Evolutionary conservation across 2,329 filamentous ascomycete species (phyloP).

Genomic region (Myotisia sp.): DNA sequence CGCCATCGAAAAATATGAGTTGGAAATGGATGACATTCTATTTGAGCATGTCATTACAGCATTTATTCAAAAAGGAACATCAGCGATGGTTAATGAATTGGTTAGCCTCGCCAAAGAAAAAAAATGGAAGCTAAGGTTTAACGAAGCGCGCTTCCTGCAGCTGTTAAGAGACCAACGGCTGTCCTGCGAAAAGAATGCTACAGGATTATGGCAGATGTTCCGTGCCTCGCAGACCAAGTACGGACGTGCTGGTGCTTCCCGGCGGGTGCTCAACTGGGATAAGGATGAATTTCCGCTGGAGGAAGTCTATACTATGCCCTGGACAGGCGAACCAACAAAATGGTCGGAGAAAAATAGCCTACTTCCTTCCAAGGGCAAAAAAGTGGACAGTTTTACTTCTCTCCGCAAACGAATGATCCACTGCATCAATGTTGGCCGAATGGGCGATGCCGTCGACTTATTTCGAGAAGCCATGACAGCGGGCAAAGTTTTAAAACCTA

Average conservation of each 20-base stretch:
- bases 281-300: conserved; percentile 18
- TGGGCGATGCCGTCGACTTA: conserved; percentile 19
- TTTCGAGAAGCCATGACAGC: conserved; percentile 20
- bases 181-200: conserved; percentile 22
- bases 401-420: conserved; percentile 26
- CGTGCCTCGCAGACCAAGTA: conserved; percentile 24
- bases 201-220: conserved; percentile 29
- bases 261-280: conserved; percentile 25
- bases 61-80: conserved; percentile 26
- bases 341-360: conserved; percentile 23
- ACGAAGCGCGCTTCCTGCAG: conserved; percentile 19
- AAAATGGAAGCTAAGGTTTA: conserved; percentile 22
- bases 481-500: conserved; percentile 19
- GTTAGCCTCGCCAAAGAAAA: conserved; percentile 18
- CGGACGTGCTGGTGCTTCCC: conserved; percentile 20
- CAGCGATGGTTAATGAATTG: conserved; percentile 21
- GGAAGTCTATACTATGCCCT: conserved; percentile 17
- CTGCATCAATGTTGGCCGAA: conserved; percentile 24
- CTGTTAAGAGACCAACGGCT: conserved; percentile 23
- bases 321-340: conserved; percentile 11
- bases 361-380: conserved; percentile 16
- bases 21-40: conserved; percentile 26
- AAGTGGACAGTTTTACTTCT: conserved; percentile 21
- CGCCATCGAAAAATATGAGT: conserved; percentile 23
- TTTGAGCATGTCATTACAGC: conserved; percentile 29